Conservation (phyloP, 73 alveolate species). For the Uronychia setigera region DNA sequence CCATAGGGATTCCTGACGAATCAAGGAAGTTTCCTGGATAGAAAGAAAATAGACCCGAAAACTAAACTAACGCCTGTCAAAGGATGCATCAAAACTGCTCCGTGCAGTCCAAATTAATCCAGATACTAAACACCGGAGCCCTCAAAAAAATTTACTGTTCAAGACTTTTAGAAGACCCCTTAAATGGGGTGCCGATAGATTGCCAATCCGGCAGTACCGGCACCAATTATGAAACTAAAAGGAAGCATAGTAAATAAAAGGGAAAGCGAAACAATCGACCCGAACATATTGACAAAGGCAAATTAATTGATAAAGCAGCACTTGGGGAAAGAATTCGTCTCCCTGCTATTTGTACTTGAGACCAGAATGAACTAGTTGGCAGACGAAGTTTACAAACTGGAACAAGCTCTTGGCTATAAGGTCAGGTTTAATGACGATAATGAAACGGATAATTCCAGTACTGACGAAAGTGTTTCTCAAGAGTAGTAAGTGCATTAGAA, state of each 20-base stretch:
- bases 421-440: background rate
- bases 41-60: background rate
- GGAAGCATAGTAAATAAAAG: background rate
- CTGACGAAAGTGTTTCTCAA: background rate
- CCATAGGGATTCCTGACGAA: background rate
- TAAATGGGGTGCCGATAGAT: no score
- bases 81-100: background rate
- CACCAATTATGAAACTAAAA: background rate
- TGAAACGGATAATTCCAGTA: background rate
- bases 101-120: background rate
- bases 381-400: background rate
- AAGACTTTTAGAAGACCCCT: no score
- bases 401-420: background rate
- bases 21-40: background rate
- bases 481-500: background rate
- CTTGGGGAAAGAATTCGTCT: background rate
- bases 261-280: background rate
- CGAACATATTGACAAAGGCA: background rate
- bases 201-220: background rate
- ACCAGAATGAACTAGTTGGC: background rate
- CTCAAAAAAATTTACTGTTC: no score
- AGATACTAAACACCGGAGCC: background rate
- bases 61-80: background rate
- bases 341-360: background rate
- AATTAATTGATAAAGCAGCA: background rate